Evolutionary conservation across 129 eudicot genomes (phyloP).

Genomic region (Logfia minima): DNA sequence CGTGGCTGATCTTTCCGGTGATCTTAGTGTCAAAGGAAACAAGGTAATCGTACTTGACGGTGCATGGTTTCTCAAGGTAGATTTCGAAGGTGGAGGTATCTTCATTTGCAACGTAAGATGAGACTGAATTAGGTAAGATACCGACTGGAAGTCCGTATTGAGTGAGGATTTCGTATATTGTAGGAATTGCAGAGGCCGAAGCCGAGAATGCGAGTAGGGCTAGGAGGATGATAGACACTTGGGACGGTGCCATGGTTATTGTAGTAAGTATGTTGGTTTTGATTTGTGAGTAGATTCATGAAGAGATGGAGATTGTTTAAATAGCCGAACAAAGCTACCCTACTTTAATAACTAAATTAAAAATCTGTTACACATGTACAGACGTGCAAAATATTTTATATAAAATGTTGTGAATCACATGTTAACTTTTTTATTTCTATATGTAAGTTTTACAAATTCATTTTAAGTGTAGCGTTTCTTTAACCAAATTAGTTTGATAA

Average conservation of each 20-base stretch:
- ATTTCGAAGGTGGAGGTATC: slow-evolving; percentile 45
- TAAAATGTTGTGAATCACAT: no score
- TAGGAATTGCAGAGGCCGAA: slow-evolving; percentile 3
- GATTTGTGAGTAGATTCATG: no score
- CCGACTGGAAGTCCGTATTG: slow-evolving; percentile 69
- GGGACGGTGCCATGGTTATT: neutral
- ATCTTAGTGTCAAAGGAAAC: slow-evolving; percentile 59
- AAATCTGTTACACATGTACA: no score
- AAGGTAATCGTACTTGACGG: slow-evolving; percentile 57
- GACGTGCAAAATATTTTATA: no score
- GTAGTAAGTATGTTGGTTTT: no score
- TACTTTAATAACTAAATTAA: no score
- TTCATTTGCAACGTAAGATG: slow-evolving; percentile 41
- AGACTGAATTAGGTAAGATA: slow-evolving; percentile 63
- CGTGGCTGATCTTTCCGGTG: slow-evolving; percentile 52
- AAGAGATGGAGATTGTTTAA: no score
- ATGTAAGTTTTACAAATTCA: no score
- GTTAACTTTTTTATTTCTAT: no score
- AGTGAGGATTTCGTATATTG: slow-evolving; percentile 60
- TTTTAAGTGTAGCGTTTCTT: no score
- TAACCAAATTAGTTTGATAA: no score
- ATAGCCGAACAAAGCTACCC: no score
- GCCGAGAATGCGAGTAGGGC: neutral
- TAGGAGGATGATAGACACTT: neutral
- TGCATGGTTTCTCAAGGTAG: slow-evolving; percentile 49